Base-by-base conservation (phyloP, 352 stramenopile genomes). In the Globisporangium viniferum region DNA sequence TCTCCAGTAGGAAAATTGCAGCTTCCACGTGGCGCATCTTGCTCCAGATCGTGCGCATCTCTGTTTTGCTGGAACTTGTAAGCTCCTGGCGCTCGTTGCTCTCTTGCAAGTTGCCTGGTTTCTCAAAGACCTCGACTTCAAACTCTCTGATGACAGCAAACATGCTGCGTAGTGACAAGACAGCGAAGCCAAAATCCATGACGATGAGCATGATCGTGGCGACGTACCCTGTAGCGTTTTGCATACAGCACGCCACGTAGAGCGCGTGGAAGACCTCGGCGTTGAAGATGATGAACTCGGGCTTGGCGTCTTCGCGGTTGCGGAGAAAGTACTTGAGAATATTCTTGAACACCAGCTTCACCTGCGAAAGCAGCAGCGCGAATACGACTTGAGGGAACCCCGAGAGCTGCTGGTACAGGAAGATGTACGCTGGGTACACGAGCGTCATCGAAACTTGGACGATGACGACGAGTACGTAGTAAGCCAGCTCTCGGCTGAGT, bases 241-340 rank as follows among this genome's bases (percentile, higher is more conserved):
- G 73, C 59, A 88, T 80, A 15, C 73, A 76, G 22, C 73, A 74
- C 0, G 77, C 71, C 81, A 24, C 24, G 24, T 24, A 24, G 24
- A 24, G 24, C 24, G 24, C 24, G 24, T 24, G 24, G 24, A 24
- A 24, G 24, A 24, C 24, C 24, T 24, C 24, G 24, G 0, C 24
- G 24, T 24, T 86, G 62, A 88, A 86, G 24, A 83, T 79, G 6
- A 88, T 75, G 0, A 68, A 70, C 64, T 88, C 78, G 2, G 80
- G 76, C 29, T 80, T 78, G 14, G 70, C 46, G 44, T 81, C 73
- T 27, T 77, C 70, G 31, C 31, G 29, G n/a, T 66, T 2, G 4
- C 15, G 61, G 12, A 59, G 27, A 3, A 66, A 33, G 2, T 6
- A 41, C 22, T 33, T 46, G 5, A 57, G 44, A 20, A 29, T 27